These are phyloP conservation scores for Lagenaria siceraria DNA, from an alignment of 306 rosid species.

Conservation along the genomic window DNA sequence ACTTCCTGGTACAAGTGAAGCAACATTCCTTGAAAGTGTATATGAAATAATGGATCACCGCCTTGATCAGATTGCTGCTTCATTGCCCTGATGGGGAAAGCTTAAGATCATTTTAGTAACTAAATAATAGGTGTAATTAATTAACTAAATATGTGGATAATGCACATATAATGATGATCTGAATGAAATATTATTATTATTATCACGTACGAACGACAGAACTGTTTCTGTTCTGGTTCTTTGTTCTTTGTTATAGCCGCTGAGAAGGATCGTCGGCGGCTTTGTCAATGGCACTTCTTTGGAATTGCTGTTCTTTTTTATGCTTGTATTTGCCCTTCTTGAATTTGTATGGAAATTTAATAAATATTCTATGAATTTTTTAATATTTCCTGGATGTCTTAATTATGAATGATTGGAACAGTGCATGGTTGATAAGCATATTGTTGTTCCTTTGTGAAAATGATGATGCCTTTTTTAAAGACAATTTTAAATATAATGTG, in stretches of 20 bases:
- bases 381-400: not conserved
- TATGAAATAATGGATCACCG: slow-evolving; percentile 56
- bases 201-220: not conserved
- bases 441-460: not conserved
- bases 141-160: slow-evolving; percentile 7
- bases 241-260: not conserved
- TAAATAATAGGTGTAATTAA: not conserved
- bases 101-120: slow-evolving; percentile 7
- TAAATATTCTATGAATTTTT: not conserved
- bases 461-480: not conserved
- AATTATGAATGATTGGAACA: not conserved
- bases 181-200: not conserved
- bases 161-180: slow-evolving; percentile 13
- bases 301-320: not conserved
- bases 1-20: slow-evolving; percentile 73
- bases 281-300: not conserved
- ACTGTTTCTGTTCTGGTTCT: not conserved
- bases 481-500: not conserved
- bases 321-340: not conserved
- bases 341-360: not conserved
- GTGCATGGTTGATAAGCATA: not conserved
- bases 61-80: slow-evolving; percentile 40
- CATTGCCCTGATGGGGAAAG: slow-evolving; percentile 17
- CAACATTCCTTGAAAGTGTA: slow-evolving; percentile 59
- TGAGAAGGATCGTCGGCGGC: not conserved